phyloP scores from a whole-genome alignment of 306 rosid species.

The Citrullus mucosospermus region DNA sequence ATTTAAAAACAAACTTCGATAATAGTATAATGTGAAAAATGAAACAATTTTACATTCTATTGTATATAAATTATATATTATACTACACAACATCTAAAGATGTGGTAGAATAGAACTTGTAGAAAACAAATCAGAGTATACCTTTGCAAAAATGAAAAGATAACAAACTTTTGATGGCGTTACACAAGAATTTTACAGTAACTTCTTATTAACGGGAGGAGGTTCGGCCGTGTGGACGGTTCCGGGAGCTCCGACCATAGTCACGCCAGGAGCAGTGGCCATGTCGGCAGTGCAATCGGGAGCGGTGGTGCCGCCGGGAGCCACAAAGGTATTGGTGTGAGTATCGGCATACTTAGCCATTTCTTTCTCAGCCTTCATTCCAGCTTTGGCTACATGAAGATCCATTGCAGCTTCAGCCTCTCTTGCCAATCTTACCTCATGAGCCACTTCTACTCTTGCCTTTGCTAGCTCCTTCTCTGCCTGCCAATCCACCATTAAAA shows the following conservation, averaged over 20 bases:
- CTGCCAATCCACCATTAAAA: constrained; percentile 12
- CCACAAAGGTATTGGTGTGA: background rate
- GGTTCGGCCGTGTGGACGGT: background rate
- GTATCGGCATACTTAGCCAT: constrained; percentile 8
- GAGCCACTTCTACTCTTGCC: constrained; percentile 50
- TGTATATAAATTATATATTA: background rate
- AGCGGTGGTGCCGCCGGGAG: background rate
- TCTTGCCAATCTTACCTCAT: constrained; percentile 60
- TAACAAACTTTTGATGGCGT: background rate
- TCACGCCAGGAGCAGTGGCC: background rate
- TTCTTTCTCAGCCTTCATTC: constrained; percentile 26
- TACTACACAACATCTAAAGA: background rate
- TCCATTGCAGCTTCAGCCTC: constrained; percentile 66
- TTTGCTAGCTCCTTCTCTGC: constrained; percentile 54
- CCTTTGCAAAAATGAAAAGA: background rate
- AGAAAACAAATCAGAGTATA: background rate
- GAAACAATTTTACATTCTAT: background rate
- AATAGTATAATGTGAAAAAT: too few species aligned
- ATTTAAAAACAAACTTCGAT: too few species aligned
- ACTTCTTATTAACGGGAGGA: background rate
- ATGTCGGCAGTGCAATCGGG: background rate
- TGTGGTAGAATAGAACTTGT: background rate
- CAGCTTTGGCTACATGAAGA: constrained; percentile 45
- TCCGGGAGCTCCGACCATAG: background rate
- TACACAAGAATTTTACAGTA: background rate